Evolutionary conservation across 768 basidiomycete genomes (phyloP).

Genomic region (Infundibulicybe gibba): DNA sequence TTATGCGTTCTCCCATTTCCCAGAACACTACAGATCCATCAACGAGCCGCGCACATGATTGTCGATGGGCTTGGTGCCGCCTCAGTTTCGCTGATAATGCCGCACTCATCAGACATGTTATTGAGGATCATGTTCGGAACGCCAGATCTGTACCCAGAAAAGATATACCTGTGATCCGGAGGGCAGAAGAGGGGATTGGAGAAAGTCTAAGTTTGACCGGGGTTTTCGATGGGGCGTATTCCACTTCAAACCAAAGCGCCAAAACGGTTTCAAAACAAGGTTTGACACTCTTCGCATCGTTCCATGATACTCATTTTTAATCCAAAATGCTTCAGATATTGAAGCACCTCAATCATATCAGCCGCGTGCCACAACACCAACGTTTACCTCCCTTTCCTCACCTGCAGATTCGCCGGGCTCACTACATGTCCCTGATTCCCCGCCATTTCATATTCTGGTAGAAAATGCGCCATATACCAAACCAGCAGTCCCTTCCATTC

Average conservation of each 20-base stretch:
- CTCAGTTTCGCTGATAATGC: constrained; percentile 30
- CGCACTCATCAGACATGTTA: constrained; percentile 42
- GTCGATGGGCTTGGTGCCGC: constrained; percentile 56
- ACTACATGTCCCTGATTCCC: constrained; percentile 9
- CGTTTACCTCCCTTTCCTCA: constrained; percentile 24
- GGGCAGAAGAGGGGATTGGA: constrained; percentile 43
- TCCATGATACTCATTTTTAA: too few relatives aligned
- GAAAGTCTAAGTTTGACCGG: constrained; percentile 26
- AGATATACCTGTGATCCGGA: constrained; percentile 39
- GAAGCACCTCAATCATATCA: too few relatives aligned
- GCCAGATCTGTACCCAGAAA: constrained; percentile 37
- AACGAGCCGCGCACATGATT: constrained; percentile 23
- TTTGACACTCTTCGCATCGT: neutral
- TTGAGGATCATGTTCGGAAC: constrained; percentile 40
- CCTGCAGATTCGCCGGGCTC: constrained; percentile 9
- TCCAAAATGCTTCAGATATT: too few relatives aligned
- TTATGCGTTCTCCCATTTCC: too few relatives aligned
- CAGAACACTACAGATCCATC: constrained; percentile 1
- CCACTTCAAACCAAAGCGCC: neutral
- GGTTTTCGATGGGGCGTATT: constrained; percentile 7
- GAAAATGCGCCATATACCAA: constrained; percentile 5
- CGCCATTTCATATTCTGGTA: constrained; percentile 15
- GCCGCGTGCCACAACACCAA: constrained; percentile 7
- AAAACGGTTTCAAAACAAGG: neutral
- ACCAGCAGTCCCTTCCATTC: too few relatives aligned